These are phyloP conservation scores for Boletellus deceptivus DNA, from an alignment of 1,284 basidiomycete species.

Conservation along the genomic window DNA sequence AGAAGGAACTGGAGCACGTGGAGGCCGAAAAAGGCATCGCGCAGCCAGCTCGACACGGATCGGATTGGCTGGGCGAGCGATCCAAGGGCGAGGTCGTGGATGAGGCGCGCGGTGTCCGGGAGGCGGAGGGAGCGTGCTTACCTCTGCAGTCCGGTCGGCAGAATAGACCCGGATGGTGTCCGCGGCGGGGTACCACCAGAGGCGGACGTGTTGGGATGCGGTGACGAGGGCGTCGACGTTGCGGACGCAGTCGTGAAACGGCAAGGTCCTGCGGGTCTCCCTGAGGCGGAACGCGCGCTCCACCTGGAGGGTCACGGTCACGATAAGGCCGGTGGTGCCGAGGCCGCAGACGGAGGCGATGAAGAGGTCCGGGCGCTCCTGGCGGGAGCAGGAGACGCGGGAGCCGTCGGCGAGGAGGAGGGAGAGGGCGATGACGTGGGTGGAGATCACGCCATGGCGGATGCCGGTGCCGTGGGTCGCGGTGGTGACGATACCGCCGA, in stretches of 20 bases:
- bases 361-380: constrained; percentile 76
- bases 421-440: constrained; percentile 73
- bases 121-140: constrained; percentile 37
- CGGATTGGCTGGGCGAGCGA: constrained; percentile 45
- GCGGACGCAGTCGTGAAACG: constrained; percentile 63
- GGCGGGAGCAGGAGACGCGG: constrained; percentile 65
- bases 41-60: constrained; percentile 61
- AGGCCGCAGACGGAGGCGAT: constrained; percentile 90
- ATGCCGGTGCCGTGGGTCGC: constrained; percentile 94
- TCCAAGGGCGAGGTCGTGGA: constrained; percentile 7
- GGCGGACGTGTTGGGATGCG: constrained; percentile 82
- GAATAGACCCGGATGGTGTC: constrained; percentile 73
- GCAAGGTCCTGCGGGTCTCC: constrained; percentile 69
- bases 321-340: constrained; percentile 90
- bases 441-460: constrained; percentile 79
- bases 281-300: constrained; percentile 82
- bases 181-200: constrained; percentile 94
- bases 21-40: constrained; percentile 66
- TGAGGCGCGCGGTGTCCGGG: constrained; percentile 4
- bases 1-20: constrained; percentile 81
- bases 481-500: constrained; percentile 93
- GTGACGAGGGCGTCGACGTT: constrained; percentile 56
- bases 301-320: constrained; percentile 76
- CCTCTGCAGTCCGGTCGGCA: constrained; percentile 76
- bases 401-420: constrained; percentile 75